Base-by-base conservation (phyloP, 345 rosid species). In the Durio zibethinus region DNA sequence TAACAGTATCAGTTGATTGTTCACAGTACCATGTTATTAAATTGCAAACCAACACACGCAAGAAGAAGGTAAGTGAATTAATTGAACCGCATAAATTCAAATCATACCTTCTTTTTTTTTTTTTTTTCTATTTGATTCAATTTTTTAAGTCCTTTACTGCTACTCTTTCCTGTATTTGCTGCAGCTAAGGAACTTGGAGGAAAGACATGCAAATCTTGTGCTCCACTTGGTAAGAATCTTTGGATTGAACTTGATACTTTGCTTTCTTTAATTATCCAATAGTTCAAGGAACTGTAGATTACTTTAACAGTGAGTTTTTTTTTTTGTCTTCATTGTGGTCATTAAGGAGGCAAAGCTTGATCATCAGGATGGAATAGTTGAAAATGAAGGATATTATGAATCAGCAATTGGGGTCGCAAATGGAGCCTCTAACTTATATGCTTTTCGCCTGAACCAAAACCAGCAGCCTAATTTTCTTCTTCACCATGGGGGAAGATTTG, bases 21-120 rank as follows among this genome's bases (percentile, higher is more conserved):
- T 76, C 45, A 68, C 89, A 89, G 92, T 76, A 69, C 65, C 88
- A 85, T 71, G 82, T 78, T 77, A 80, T 89, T 80, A 83, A 85
- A 83, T 80, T 85, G 10, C 86, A 85, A 78, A 87, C 88, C 20
- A 81, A 78, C 2, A 89, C 86, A 63, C 72, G 53, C 69, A 83
- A n/a, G 85, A 88, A 88, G 83, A 88, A 88, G 91, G 91, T 88
- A 15, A 78, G 81, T 77, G 23, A 59, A 31, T 21, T 23, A 59
- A 31, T 21, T 23, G 29, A 76, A 66, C 23, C 42, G 6, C 61
- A 8, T 27, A 47, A 15, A 29, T 12, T n/a, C n/a, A n/a, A 5
- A 40, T 66, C 50, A n/a, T 20, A 12, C 27, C 23, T 21, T n/a
- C 25, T 23, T 14, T 4, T 5, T 36, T 6, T 36, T 5, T 3